Evolutionary conservation across 2,329 filamentous ascomycete species (phyloP).

Genomic region (Aspergillus aculeatus): DNA sequence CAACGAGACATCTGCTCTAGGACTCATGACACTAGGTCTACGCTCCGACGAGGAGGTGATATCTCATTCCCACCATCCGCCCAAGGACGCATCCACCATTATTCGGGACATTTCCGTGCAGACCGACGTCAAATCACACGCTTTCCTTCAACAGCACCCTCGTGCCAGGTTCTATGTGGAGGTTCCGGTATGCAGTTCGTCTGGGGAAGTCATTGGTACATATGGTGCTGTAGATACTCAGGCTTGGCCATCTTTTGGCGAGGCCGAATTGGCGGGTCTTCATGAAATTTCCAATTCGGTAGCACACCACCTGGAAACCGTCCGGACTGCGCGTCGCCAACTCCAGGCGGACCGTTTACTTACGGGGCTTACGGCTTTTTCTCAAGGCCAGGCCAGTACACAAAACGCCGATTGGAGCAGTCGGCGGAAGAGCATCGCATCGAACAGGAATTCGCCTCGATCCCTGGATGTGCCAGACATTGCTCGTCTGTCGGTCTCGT

Average conservation of each 20-base stretch:
- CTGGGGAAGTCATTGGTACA: conserved; percentile 56
- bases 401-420: neutral
- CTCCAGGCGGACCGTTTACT: conserved; percentile 57
- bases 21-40: conserved; percentile 15
- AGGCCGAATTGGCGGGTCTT: conserved; percentile 10
- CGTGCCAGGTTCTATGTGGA: conserved; percentile 54
- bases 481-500: conserved; percentile 2
- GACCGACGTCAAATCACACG: conserved; percentile 34
- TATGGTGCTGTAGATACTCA: conserved; percentile 60
- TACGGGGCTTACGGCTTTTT: conserved; percentile 50
- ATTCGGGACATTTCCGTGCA: conserved; percentile 41
- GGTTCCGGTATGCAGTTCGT: conserved; percentile 59
- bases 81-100: conserved; percentile 24
- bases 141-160: conserved; percentile 34
- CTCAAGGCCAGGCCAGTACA: conserved; percentile 35
- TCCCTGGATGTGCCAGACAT: conserved; percentile 7
- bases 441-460: neutral
- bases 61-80: neutral
- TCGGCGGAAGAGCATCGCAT: neutral
- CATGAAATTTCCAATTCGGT: conserved; percentile 39
- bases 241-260: conserved; percentile 47
- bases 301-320: conserved; percentile 58
- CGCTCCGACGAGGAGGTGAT: neutral
- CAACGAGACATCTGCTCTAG: conserved; percentile 19
- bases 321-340: conserved; percentile 51